A percentile compares a stretch with the other conserved stretches of the same genome.
Conservation (phyloP, 2,329 filamentous ascomycete genomes). For the Chaetomium olivaceum region DNA sequence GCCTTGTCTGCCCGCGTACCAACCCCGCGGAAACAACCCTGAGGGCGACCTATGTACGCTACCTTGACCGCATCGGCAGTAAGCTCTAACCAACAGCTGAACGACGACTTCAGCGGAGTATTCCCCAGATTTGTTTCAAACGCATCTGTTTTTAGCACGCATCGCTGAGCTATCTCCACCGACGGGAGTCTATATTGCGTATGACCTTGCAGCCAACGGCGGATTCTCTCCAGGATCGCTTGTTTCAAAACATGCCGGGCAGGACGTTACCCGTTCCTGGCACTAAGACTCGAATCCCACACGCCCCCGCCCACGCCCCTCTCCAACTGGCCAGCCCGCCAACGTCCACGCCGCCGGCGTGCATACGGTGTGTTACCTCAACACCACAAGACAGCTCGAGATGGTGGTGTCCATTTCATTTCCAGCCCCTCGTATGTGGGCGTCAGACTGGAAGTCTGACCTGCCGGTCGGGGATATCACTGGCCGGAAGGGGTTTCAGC, state of each 20-base stretch:
- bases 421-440: slow-evolving; percentile 10
- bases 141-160: slow-evolving; percentile 26
- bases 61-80: background rate
- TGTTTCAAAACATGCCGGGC: slow-evolving; percentile 28
- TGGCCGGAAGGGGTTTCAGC: slow-evolving; percentile 23
- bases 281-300: slow-evolving; percentile 11
- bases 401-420: slow-evolving; percentile 21
- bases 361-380: slow-evolving; percentile 20
- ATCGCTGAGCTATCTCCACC: background rate
- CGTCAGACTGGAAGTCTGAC: slow-evolving; percentile 22
- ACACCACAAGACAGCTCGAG: background rate
- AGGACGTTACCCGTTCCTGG: slow-evolving; percentile 12
- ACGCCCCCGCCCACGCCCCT: slow-evolving; percentile 6
- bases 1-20: slow-evolving; percentile 5
- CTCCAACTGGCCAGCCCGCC: background rate
- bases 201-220: slow-evolving; percentile 14
- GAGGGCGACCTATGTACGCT: background rate
- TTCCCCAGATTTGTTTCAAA: slow-evolving; percentile 14
- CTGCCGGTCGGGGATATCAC: slow-evolving; percentile 17
- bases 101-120: background rate
- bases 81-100: background rate
- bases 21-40: background rate
- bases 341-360: slow-evolving; percentile 2
- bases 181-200: slow-evolving; percentile 14
- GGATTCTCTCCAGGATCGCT: slow-evolving; percentile 21